These are phyloP conservation scores for Tremella mesenterica DNA, from an alignment of 768 basidiomycete genomes.

Conservation along the genomic window DNA sequence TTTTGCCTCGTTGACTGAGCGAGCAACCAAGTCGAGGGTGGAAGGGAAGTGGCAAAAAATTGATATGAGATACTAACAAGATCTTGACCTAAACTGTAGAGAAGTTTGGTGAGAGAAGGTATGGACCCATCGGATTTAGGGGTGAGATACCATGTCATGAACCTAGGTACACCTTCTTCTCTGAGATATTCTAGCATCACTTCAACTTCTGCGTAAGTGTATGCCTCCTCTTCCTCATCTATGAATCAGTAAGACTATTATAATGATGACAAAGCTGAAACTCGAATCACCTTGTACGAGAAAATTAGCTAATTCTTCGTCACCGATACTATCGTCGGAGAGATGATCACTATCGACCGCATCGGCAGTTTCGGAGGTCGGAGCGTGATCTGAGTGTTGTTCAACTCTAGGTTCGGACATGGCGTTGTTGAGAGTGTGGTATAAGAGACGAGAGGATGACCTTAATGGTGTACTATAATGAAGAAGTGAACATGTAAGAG, in stretches of 20 bases:
- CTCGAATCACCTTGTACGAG: too few species aligned
- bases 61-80: conserved; percentile 19
- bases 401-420: conserved; percentile 25
- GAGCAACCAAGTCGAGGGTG: neutral
- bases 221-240: conserved; percentile 31
- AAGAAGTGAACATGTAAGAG: neutral
- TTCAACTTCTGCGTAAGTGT: conserved; percentile 26
- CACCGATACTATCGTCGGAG: conserved; percentile 22
- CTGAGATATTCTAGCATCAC: conserved; percentile 19
- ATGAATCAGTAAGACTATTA: neutral
- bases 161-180: conserved; percentile 30
- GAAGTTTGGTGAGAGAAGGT: conserved; percentile 24
- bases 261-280: conserved; percentile 12
- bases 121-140: conserved; percentile 3
- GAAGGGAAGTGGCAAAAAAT: neutral
- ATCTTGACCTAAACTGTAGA: conserved; percentile 27
- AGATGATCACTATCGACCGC: conserved; percentile 23
- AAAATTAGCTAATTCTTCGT: too few species aligned
- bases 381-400: conserved; percentile 32
- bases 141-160: conserved; percentile 25
- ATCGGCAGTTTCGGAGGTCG: conserved; percentile 25
- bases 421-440: conserved; percentile 19
- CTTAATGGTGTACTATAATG: too few species aligned
- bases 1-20: neutral
- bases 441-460: too few species aligned